Conservation (phyloP, 192 early-diverging fungal species). For the Rhizophlyctis rosea region DNA sequence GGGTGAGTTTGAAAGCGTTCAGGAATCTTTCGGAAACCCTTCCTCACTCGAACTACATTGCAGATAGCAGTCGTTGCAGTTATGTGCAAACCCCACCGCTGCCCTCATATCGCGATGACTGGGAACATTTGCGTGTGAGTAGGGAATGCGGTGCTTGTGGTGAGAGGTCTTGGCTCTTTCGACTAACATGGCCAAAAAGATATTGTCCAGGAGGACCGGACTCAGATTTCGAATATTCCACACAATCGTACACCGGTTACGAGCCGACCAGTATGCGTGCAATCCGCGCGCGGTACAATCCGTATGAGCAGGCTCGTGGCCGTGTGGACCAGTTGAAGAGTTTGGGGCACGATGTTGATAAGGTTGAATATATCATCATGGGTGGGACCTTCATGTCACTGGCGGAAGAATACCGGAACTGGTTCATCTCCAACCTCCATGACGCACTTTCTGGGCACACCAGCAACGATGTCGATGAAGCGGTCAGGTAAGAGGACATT, state of each 20-base stretch:
- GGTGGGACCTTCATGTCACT: conserved; percentile 99
- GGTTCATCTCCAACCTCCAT: conserved; percentile 97
- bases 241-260: conserved; percentile 99
- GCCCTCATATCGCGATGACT: conserved; percentile 99
- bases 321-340: conserved; percentile 91
- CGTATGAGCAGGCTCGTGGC: conserved; percentile 91
- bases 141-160: too few relatives aligned
- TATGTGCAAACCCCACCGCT: conserved; percentile 96
- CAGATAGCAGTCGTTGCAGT: conserved; percentile 93
- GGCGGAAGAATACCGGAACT: conserved; percentile 90
- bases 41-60: not conserved
- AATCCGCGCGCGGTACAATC: conserved; percentile 96
- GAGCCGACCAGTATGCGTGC: conserved; percentile 99
- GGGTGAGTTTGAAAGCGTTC: conserved; percentile 56
- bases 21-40: too few relatives aligned
- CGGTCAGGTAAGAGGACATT: conserved; percentile 81
- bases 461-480: conserved; percentile 90
- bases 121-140: conserved; percentile 93
- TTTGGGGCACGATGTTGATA: conserved; percentile 95
- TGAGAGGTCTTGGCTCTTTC: too few relatives aligned
- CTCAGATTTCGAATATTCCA: conserved; percentile 99
- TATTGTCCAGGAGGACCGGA: conserved; percentile 98
- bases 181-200: too few relatives aligned
- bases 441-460: conserved; percentile 92
- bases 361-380: conserved; percentile 98